phyloP scores from a whole-genome alignment of 176 grass and related monocot genomes.

The Microstegium vimineum region DNA sequence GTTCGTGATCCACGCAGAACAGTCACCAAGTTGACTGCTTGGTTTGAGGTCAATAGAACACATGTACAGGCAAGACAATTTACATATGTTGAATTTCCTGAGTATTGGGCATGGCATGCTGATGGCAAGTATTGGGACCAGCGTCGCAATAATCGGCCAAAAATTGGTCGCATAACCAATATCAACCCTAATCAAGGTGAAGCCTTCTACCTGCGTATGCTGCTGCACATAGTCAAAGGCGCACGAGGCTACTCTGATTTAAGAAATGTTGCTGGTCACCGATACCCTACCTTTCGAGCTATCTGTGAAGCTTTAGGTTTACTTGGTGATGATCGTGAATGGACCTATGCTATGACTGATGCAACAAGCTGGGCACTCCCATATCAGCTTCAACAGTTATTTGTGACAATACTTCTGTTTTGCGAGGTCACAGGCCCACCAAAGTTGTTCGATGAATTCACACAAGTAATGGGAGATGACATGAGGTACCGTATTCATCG shows the following conservation, averaged over 20 bases:
- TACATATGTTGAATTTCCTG: neutral
- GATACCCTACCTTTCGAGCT: neutral
- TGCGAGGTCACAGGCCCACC: neutral
- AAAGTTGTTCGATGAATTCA: neutral
- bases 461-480: neutral
- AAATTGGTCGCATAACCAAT: neutral
- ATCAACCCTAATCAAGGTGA: neutral
- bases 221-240: neutral
- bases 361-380: too few species aligned
- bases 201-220: too few species aligned
- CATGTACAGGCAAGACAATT: fast-evolving
- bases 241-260: neutral
- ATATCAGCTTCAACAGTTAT: neutral
- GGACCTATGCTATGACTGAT: too few species aligned
- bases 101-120: neutral
- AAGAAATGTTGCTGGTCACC: neutral
- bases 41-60: neutral
- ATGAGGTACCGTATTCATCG: neutral
- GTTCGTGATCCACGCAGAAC: neutral
- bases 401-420: neutral
- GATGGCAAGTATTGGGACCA: neutral
- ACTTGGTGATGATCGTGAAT: too few species aligned
- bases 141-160: neutral
- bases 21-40: neutral
- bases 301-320: neutral